Evolutionary conservation across 768 basidiomycete genomes (phyloP), one percentile per base, ranked within the genome.

Genomic region (Boletus rufocinnamomeus): DNA sequence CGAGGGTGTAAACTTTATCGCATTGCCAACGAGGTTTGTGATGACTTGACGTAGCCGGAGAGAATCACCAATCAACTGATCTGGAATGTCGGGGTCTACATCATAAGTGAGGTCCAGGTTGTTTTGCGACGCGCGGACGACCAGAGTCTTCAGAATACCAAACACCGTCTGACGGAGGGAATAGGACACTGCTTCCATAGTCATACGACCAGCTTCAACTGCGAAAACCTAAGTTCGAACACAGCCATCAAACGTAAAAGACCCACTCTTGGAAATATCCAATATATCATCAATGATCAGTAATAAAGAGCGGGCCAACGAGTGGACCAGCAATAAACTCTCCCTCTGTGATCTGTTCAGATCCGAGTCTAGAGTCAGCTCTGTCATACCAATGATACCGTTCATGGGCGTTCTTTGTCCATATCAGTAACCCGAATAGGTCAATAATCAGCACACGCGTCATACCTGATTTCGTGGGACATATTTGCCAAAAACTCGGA

Each of bases 371-470:
- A 99, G 85, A 11, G 97, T 98, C 57, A 99, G 77, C 74, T 96
- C 95, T 27, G 96, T 99, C 95, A 99, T 95, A n/a, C 96, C 96
- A 64, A 99, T 98, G 73, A 99, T 99, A 69, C 97, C 96, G 70
- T 98, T 99, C 96, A 98, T 99, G 0, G 97, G 97, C 25, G 97
- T 98, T 72, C 96, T 94, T 69, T n/a, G 30, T 46, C 17, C 50
- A 50, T 32, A 50, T 69, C 59, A 61, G 45, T 49, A 43, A 52
- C 28, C 30, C n/a, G 48, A 32, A 8, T 57, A 49, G 56, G 59
- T 6, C 37, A 46, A 54, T 28, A 43, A 44, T 32, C 17, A 47
- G 2, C 14, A 48, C 30, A 17, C 27, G 16, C n/a, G n/a, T 80
- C 86, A 14, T 58, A 92, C 93, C 95, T 79, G 69, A 95, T 96